Percentiles rank a stretch among this genome's conserved stretches.
Conservation (phyloP, 176 grass and related monocot genomes). For the Lolium rigidum region DNA sequence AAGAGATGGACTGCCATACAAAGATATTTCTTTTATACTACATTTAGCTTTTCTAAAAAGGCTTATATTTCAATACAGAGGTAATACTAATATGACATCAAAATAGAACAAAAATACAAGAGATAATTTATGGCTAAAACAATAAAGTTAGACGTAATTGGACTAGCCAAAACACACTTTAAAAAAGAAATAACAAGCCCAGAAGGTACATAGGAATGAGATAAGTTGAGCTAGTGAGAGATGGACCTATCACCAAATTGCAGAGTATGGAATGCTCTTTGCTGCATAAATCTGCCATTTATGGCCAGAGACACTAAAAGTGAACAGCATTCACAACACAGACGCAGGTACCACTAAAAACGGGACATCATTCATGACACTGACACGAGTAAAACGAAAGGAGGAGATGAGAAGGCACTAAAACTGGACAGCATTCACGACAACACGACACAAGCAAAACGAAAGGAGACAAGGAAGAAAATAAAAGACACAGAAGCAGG, state of each 20-base stretch:
- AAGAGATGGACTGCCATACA: neutral
- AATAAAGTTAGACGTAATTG: neutral
- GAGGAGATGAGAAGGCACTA: conserved; percentile 26
- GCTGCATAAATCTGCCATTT: conserved; percentile 56
- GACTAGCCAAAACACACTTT: neutral
- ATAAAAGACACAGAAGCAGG: conserved; percentile 24
- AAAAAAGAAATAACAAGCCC: conserved; percentile 12
- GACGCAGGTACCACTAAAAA: conserved; percentile 45
- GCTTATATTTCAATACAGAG: neutral
- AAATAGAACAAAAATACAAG: neutral
- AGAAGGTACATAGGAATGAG: neutral
- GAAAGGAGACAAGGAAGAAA: conserved; percentile 18
- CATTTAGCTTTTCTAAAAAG: too few relatives aligned
- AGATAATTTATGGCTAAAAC: neutral
- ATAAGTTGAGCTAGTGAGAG: neutral
- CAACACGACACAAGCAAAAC: conserved; percentile 41
- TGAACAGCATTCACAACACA: conserved; percentile 52
- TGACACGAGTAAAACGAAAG: conserved; percentile 34
- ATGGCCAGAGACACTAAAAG: conserved; percentile 51
- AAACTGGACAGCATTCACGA: conserved; percentile 53
- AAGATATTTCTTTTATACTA: neutral
- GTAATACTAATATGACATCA: neutral
- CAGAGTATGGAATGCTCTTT: conserved; percentile 24
- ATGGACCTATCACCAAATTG: conserved; percentile 29
- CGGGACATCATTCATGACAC: conserved; percentile 50